These are phyloP conservation scores for Sporothrix luriei DNA, from an alignment of 2,329 filamentous ascomycete species.

Conservation along the genomic window DNA sequence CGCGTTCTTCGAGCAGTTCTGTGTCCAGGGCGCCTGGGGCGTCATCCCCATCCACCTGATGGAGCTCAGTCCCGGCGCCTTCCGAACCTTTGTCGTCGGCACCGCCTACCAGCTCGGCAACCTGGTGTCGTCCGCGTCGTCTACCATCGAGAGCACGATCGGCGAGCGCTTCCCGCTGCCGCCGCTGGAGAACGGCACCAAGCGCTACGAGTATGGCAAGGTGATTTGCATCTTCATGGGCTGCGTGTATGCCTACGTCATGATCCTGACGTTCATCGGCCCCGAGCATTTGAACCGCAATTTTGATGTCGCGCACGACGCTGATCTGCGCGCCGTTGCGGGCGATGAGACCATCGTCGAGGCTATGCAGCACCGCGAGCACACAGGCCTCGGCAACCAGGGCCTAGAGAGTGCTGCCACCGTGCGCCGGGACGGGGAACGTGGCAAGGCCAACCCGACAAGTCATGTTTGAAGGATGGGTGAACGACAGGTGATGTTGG, in stretches of 20 bases:
- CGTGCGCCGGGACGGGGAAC: conserved; percentile 9
- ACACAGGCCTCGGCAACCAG: conserved; percentile 34
- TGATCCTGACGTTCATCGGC: conserved; percentile 64
- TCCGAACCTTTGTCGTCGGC: conserved; percentile 74
- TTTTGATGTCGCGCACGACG: conserved; percentile 55
- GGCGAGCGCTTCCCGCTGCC: conserved; percentile 74
- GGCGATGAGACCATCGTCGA: conserved; percentile 45
- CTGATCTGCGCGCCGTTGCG: conserved; percentile 52
- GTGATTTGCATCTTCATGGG: conserved; percentile 93
- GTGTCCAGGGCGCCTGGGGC: conserved; percentile 75
- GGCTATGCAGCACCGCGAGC: conserved; percentile 36
- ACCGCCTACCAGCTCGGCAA: conserved; percentile 78
- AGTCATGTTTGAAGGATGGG: background rate
- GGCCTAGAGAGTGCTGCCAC: conserved; percentile 36
- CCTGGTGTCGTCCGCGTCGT: conserved; percentile 67
- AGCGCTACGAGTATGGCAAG: conserved; percentile 73
- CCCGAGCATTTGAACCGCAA: conserved; percentile 57
- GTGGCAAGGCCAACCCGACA: conserved; percentile 20
- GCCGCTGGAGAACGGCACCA: conserved; percentile 50
- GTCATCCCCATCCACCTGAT: conserved; percentile 78
- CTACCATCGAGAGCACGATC: conserved; percentile 74
- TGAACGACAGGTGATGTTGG: background rate
- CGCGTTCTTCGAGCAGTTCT: conserved; percentile 71
- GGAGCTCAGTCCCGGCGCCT: conserved; percentile 71
- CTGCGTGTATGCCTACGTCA: conserved; percentile 70